Percentiles rank a stretch among this genome's conserved stretches.
These are phyloP conservation scores for Spongospora subterranea DNA, from an alignment of 208 protist species.

Conservation along the genomic window DNA sequence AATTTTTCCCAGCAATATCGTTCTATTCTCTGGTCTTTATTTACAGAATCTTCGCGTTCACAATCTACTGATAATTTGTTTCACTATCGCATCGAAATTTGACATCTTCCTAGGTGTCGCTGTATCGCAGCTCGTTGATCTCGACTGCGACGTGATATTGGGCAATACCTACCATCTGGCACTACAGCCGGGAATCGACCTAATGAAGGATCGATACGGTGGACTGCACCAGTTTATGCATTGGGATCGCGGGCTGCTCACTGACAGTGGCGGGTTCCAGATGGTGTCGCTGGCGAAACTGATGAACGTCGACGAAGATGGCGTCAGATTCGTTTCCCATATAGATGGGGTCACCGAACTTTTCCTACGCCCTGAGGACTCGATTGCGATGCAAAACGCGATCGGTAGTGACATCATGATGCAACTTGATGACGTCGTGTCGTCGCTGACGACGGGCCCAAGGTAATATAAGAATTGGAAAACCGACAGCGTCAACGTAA, in stretches of 20 bases:
- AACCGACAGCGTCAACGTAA: too few species aligned
- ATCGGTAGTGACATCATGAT: conserved; percentile 99
- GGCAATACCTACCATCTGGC: conserved; percentile 98
- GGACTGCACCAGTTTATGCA: conserved; percentile 95
- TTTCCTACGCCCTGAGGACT: conserved; percentile 95
- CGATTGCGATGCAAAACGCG: conserved; percentile 95
- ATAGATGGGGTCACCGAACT: conserved; percentile 89
- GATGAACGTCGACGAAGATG: conserved; percentile 95
- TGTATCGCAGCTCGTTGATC: conserved; percentile 80
- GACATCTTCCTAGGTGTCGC: conserved; percentile 18
- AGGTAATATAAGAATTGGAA: neutral
- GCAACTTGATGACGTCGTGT: conserved; percentile 94
- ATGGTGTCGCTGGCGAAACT: conserved; percentile 97
- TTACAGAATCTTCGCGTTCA: too few species aligned
- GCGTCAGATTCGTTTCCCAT: conserved; percentile 97
- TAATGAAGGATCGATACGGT: conserved; percentile 71
- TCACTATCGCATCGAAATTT: too few species aligned
- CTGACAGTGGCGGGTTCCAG: conserved; percentile 97
- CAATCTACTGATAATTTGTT: too few species aligned
- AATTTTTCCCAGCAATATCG: too few species aligned
- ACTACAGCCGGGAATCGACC: conserved; percentile 86
- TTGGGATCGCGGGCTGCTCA: conserved; percentile 93
- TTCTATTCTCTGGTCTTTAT: too few species aligned
- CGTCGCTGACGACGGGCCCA: neutral
- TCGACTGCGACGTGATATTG: conserved; percentile 93